Evolutionary conservation across 192 early-diverging fungal species (phyloP).

Genomic region (Coemansia sp.): DNA sequence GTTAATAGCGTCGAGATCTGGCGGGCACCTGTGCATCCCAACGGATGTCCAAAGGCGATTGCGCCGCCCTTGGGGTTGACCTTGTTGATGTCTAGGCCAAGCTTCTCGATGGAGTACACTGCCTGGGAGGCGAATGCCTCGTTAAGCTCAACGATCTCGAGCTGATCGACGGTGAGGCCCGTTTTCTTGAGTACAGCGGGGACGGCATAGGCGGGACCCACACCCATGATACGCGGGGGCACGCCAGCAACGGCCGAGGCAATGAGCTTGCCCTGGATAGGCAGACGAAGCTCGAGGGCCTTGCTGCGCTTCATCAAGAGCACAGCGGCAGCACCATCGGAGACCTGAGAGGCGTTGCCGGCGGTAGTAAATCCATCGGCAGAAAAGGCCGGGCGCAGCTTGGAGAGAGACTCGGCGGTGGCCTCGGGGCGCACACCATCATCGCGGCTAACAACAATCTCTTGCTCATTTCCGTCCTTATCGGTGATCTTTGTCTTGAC

Average conservation of each 20-base stretch:
- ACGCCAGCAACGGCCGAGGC: constrained; percentile 88
- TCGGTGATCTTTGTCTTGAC: constrained; percentile 72
- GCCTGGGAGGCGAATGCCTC: constrained; percentile 99
- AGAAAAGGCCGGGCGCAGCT: constrained; percentile 88
- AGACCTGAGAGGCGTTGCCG: constrained; percentile 96
- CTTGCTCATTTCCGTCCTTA: constrained; percentile 75
- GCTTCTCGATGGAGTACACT: constrained; percentile 86
- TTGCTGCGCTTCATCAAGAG: constrained; percentile 92
- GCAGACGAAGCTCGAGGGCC: constrained; percentile 82
- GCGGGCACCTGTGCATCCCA: constrained; percentile 92
- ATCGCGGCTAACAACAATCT: constrained; percentile 76
- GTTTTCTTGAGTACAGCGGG: constrained; percentile 82
- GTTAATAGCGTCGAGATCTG: constrained; percentile 94
- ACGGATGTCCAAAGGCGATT: constrained; percentile 96
- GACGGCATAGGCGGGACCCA: constrained; percentile 95
- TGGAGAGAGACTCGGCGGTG: constrained; percentile 76
- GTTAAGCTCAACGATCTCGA: constrained; percentile 93
- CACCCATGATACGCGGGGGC: constrained; percentile 93
- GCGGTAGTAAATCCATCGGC: constrained; percentile 86
- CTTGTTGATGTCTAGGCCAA: constrained; percentile 83
- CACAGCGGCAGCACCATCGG: constrained; percentile 96
- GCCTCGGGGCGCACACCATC: constrained; percentile 86
- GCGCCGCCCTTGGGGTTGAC: constrained; percentile 99
- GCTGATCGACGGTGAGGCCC: constrained; percentile 72
- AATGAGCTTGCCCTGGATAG: constrained; percentile 85